These are phyloP conservation scores for Vigna unguiculata DNA, from an alignment of 306 rosid species.

Conservation along the genomic window DNA sequence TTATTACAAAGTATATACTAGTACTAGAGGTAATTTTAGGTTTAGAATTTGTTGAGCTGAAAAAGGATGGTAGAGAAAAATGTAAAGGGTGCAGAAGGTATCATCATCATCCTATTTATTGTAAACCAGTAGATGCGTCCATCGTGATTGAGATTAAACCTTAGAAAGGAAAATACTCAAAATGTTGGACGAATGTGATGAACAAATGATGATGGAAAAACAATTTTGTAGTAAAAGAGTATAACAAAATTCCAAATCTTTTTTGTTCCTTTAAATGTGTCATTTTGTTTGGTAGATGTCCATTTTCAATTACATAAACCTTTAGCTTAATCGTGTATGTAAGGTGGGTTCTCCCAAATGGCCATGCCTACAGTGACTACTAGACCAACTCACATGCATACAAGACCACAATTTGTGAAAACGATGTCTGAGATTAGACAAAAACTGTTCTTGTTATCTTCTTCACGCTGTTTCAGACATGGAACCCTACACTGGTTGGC, in stretches of 20 bases:
- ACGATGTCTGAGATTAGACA: conserved; percentile 35
- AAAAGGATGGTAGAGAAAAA: too few species aligned
- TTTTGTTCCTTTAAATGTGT: conserved; percentile 45
- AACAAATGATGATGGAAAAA: too few species aligned
- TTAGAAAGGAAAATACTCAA: too few species aligned
- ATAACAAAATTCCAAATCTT: conserved; percentile 46
- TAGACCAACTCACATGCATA: conserved; percentile 47
- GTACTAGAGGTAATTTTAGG: too few species aligned
- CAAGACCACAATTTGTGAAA: conserved; percentile 39
- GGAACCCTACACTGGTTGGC: conserved; percentile 36
- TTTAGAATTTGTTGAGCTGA: too few species aligned
- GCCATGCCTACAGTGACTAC: conserved; percentile 46
- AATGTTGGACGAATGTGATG: too few species aligned
- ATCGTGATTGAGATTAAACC: too few species aligned
- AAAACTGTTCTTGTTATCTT: conserved; percentile 39
- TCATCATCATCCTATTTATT: too few species aligned
- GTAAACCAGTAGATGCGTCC: too few species aligned
- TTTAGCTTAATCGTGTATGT: conserved; percentile 39
- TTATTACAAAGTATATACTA: too few species aligned
- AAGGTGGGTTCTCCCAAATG: conserved; percentile 43
- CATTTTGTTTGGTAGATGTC: conserved; percentile 54
- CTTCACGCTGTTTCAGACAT: conserved; percentile 16
- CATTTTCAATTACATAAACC: conserved; percentile 44
- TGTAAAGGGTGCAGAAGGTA: too few species aligned
- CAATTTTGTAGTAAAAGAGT: conserved; percentile 46